These are phyloP conservation scores for Peronospora farinosa DNA, from an alignment of 352 stramenopile genomes.

Conservation along the genomic window DNA sequence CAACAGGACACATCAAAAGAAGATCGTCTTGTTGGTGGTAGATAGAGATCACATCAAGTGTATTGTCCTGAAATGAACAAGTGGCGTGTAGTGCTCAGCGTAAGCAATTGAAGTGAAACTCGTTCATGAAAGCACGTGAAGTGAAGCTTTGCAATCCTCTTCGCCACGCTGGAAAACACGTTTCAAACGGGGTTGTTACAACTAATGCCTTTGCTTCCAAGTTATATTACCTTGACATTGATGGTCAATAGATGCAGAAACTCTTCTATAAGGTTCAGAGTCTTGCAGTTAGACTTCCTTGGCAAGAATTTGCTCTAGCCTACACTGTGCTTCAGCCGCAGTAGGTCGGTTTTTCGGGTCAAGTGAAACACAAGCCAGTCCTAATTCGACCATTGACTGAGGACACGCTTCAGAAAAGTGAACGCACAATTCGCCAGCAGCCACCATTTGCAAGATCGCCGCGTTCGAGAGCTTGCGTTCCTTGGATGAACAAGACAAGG, in stretches of 20 bases:
- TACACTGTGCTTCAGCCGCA: constrained; percentile 27
- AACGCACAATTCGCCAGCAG: constrained; percentile 27
- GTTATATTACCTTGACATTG: no score
- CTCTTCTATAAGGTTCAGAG: not conserved
- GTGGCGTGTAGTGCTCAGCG: no score
- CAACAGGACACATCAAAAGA: no score
- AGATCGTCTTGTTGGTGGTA: no score
- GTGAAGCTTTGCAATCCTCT: no score
- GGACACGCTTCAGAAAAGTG: constrained; percentile 22
- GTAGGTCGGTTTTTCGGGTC: constrained; percentile 28
- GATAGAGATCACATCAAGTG: no score
- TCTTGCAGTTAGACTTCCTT: constrained; percentile 8
- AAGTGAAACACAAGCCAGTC: constrained; percentile 25
- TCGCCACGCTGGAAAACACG: not conserved
- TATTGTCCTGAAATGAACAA: no score
- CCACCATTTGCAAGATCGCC: constrained; percentile 36
- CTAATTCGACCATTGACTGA: constrained; percentile 16
- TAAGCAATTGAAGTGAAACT: no score
- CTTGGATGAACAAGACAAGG: not conserved
- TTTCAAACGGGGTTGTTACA: not conserved
- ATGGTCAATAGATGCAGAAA: not conserved
- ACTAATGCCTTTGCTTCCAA: no score
- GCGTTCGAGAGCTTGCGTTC: constrained; percentile 12
- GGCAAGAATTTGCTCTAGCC: constrained; percentile 20
- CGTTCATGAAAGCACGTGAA: no score